These are phyloP conservation scores for Kodamaea fukazawae DNA, from an alignment of 805 yeast genomes.

Conservation along the genomic window DNA sequence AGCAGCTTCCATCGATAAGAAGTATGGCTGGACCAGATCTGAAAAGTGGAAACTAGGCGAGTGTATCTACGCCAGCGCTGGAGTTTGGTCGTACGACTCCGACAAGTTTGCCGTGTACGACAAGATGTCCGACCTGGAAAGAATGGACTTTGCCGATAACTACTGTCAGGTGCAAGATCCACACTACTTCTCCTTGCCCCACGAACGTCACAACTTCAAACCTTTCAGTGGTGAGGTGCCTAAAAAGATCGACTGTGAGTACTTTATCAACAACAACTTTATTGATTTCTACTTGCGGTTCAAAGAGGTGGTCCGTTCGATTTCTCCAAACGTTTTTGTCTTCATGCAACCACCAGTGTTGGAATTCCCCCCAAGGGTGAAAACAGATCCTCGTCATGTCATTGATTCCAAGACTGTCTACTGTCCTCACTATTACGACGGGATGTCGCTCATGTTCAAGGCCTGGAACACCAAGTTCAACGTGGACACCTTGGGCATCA, in stretches of 20 bases:
- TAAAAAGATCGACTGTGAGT: slow-evolving; percentile 14
- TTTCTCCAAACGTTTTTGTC: slow-evolving; percentile 47
- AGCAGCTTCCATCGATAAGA: slow-evolving; percentile 45
- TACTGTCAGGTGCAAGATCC: slow-evolving; percentile 30
- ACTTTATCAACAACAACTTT: slow-evolving; percentile 64
- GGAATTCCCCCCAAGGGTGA: slow-evolving; percentile 67
- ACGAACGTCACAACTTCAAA: slow-evolving; percentile 33
- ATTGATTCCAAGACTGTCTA: slow-evolving; percentile 65
- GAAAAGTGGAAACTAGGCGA: slow-evolving; percentile 65
- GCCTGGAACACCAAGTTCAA: slow-evolving; percentile 81
- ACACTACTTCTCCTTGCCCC: slow-evolving; percentile 29
- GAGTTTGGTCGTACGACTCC: slow-evolving; percentile 60
- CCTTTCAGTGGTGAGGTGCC: slow-evolving; percentile 8
- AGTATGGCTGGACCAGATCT: slow-evolving; percentile 69
- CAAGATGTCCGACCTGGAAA: slow-evolving; percentile 27
- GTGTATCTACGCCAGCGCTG: slow-evolving; percentile 80
- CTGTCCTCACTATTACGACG: slow-evolving; percentile 93
- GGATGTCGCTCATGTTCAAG: slow-evolving; percentile 87
- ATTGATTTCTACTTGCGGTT: slow-evolving; percentile 57
- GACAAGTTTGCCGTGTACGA: slow-evolving; percentile 20
- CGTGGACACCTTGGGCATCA: slow-evolving; percentile 85
- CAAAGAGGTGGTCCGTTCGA: slow-evolving; percentile 46
- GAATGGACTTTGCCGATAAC: slow-evolving; percentile 17
- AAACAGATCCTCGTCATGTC: slow-evolving; percentile 43
- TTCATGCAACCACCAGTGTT: slow-evolving; percentile 82